phyloP scores from a whole-genome alignment of 805 yeast genomes.

The Candida wancherniae region DNA sequence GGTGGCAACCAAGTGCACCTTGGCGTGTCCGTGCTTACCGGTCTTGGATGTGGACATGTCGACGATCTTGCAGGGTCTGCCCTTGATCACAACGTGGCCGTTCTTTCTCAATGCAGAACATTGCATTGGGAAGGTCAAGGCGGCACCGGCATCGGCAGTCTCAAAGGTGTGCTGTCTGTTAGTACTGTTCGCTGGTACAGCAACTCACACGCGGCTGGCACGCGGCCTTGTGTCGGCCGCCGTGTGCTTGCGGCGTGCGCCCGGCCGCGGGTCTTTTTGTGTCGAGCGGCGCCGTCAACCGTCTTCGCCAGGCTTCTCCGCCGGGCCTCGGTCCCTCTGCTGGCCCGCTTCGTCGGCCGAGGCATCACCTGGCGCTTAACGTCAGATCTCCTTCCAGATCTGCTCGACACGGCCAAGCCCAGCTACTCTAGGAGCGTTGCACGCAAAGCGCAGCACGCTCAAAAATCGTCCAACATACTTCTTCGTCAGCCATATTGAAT shows the following conservation, averaged over 20 bases:
- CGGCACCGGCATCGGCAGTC: slow-evolving; percentile 98
- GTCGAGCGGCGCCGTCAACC: too few relatives aligned
- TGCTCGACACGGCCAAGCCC: too few relatives aligned
- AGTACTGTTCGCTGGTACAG: slow-evolving; percentile 16
- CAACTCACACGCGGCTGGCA: neutral
- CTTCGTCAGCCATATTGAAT: slow-evolving; percentile 38
- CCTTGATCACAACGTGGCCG: slow-evolving; percentile 98
- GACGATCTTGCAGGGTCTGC: slow-evolving; percentile 99
- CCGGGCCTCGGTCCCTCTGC: too few relatives aligned
- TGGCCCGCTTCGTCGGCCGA: too few relatives aligned
- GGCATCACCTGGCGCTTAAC: too few relatives aligned
- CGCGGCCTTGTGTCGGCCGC: too few relatives aligned
- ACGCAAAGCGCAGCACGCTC: neutral
- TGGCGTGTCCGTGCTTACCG: slow-evolving; percentile 99
- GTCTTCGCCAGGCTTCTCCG: too few relatives aligned
- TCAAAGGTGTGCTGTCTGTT: slow-evolving; percentile 80
- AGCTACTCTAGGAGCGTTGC: too few relatives aligned
- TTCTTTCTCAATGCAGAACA: slow-evolving; percentile 99
- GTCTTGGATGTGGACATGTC: slow-evolving; percentile 99
- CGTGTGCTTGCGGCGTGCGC: too few relatives aligned
- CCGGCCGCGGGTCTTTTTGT: too few relatives aligned
- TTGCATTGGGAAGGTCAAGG: slow-evolving; percentile 97
- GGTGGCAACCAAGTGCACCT: slow-evolving; percentile 98
- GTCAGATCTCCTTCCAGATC: too few relatives aligned
- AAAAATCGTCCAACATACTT: slow-evolving; percentile 24